Conservation (phyloP, 768 basidiomycete genomes). For the Calocera cornea region DNA sequence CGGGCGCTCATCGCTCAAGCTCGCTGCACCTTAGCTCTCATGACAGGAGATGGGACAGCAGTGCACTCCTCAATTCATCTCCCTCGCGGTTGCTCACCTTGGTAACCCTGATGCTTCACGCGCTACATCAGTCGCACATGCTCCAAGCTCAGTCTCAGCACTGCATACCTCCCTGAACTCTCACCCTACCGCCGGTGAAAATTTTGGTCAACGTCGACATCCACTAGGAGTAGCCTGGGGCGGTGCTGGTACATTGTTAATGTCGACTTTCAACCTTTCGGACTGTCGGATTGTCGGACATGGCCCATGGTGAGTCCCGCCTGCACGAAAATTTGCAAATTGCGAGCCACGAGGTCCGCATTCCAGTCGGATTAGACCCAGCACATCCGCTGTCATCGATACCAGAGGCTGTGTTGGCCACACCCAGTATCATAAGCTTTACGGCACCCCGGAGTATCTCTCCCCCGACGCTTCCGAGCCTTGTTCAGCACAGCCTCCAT, state of each 20-base stretch:
- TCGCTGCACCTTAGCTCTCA: neutral
- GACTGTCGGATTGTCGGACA: conserved; percentile 1
- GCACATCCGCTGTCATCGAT: neutral
- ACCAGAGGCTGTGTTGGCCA: neutral
- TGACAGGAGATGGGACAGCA: neutral
- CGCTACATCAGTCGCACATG: neutral
- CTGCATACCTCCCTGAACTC: neutral
- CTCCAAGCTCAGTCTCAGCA: neutral
- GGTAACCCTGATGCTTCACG: neutral
- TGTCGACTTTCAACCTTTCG: neutral
- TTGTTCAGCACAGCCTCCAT: neutral
- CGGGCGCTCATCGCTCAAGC: neutral
- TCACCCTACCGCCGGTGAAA: neutral
- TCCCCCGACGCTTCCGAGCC: neutral
- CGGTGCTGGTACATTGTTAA: neutral
- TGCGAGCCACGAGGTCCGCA: neutral
- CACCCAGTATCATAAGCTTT: neutral
- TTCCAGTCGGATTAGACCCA: neutral
- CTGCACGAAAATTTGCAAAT: neutral
- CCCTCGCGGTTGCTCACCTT: neutral
- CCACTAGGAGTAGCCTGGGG: neutral
- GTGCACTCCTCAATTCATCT: neutral
- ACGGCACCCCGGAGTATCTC: neutral
- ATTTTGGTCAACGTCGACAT: neutral
- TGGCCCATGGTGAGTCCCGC: neutral